A percentile compares a stretch with the other conserved stretches of the same genome.
Evolutionary conservation across 768 basidiomycete species (phyloP).

Genomic region (Pleurotus platypus): DNA sequence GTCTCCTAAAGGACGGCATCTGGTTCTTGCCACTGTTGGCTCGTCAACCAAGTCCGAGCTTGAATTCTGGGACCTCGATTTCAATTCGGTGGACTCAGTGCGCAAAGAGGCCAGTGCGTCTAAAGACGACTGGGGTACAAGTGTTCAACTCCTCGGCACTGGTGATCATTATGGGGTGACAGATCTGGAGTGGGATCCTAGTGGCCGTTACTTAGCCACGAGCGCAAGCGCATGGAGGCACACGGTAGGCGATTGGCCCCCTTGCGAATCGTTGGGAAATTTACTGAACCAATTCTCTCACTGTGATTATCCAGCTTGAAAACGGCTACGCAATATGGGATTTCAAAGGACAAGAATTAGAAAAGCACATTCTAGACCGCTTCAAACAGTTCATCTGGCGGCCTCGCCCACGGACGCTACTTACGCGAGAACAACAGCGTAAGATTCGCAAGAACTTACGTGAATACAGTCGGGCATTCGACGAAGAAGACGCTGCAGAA

Average conservation of each 20-base stretch:
- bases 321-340: conserved; percentile 97
- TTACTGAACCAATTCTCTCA: background rate
- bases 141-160: conserved; percentile 80
- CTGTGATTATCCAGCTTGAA: conserved; percentile 63
- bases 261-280: conserved; percentile 4
- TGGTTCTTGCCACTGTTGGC: conserved; percentile 93
- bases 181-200: conserved; percentile 98
- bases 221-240: conserved; percentile 95
- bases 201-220: conserved; percentile 88
- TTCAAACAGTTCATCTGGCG: conserved; percentile 99
- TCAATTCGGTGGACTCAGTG: conserved; percentile 53
- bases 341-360: conserved; percentile 94
- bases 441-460: conserved; percentile 84
- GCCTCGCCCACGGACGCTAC: conserved; percentile 85
- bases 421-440: conserved; percentile 85
- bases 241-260: conserved; percentile 53
- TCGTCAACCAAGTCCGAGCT: conserved; percentile 94
- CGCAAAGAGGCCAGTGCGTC: conserved; percentile 48
- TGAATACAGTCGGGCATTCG: conserved; percentile 88
- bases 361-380: conserved; percentile 82
- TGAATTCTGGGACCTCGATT: conserved; percentile 99
- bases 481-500: conserved; percentile 95
- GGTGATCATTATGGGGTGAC: conserved; percentile 97
- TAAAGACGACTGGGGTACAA: conserved; percentile 78
- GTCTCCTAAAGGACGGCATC: conserved; percentile 95